Evolutionary conservation across 208 protist genomes (phyloP).

Genomic region (Herpetomonas samuelpessoai): DNA sequence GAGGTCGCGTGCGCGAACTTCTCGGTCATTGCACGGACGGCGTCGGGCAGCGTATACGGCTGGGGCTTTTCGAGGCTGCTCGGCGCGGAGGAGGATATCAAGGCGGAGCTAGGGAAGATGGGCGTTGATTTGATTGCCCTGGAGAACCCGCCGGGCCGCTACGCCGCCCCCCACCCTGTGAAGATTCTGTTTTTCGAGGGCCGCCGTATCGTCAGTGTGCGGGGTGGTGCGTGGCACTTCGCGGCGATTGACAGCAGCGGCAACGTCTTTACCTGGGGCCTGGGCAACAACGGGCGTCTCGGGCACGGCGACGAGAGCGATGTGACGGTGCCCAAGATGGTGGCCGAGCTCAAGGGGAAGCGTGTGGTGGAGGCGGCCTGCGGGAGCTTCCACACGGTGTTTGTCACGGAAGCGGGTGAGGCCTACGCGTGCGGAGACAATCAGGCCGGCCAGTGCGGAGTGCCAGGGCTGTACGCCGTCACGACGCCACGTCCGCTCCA

Average conservation of each 20-base stretch:
- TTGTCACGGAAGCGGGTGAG: conserved; percentile 47
- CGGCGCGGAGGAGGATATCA: conserved; percentile 34
- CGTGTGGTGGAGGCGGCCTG: conserved; percentile 65
- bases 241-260: conserved; percentile 45
- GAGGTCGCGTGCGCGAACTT: conserved; percentile 65
- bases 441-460: conserved; percentile 72
- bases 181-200: conserved; percentile 22
- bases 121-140: not conserved
- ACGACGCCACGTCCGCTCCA: conserved; percentile 35
- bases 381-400: conserved; percentile 79
- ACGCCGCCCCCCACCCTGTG: conserved; percentile 31
- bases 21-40: conserved; percentile 57
- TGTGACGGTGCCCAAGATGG: conserved; percentile 27
- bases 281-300: conserved; percentile 74
- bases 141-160: conserved; percentile 18
- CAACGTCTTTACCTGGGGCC: conserved; percentile 72
- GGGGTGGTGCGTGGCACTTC: conserved; percentile 80
- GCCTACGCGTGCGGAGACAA: conserved; percentile 81
- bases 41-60: conserved; percentile 56
- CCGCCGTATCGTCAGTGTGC: conserved; percentile 36
- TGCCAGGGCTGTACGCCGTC: conserved; percentile 43
- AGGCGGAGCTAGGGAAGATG: conserved; percentile 7
- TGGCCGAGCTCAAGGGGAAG: conserved; percentile 28
- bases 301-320: conserved; percentile 69
- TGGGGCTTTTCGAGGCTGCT: conserved; percentile 70